phyloP scores from a whole-genome alignment of 257 asterid species.

The Solanum lycopersicoides region DNA sequence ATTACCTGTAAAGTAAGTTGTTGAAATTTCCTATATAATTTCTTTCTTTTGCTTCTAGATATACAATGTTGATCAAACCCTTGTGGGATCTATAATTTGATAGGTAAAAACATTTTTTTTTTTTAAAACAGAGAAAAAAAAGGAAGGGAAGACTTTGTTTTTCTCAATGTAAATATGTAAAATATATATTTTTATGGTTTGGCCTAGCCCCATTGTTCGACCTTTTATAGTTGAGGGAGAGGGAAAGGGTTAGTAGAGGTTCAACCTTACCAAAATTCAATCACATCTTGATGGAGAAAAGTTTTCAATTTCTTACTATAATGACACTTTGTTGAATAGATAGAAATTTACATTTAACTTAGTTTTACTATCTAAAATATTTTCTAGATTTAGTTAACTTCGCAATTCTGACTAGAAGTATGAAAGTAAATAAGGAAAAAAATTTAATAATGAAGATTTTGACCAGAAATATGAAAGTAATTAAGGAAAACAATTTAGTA shows the following conservation, averaged over 20 bases:
- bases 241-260: background rate
- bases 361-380: too few species aligned
- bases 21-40: background rate
- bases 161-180: background rate
- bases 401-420: too few species aligned
- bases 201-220: conserved; percentile 12
- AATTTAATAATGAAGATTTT: too few species aligned
- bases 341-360: too few species aligned
- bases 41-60: background rate
- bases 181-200: background rate
- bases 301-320: too few species aligned
- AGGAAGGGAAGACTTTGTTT: background rate
- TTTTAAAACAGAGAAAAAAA: background rate
- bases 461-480: too few species aligned
- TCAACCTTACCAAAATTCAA: background rate
- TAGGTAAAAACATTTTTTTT: background rate
- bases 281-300: too few species aligned
- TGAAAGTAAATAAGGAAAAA: too few species aligned
- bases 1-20: background rate
- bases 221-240: background rate
- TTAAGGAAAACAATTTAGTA: too few species aligned
- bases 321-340: too few species aligned
- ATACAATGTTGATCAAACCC: background rate
- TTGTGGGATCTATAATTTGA: background rate
- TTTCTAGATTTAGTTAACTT: too few species aligned